Evolutionary conservation across 208 protist genomes (phyloP).

Genomic region (Wallacemonas sp.): DNA sequence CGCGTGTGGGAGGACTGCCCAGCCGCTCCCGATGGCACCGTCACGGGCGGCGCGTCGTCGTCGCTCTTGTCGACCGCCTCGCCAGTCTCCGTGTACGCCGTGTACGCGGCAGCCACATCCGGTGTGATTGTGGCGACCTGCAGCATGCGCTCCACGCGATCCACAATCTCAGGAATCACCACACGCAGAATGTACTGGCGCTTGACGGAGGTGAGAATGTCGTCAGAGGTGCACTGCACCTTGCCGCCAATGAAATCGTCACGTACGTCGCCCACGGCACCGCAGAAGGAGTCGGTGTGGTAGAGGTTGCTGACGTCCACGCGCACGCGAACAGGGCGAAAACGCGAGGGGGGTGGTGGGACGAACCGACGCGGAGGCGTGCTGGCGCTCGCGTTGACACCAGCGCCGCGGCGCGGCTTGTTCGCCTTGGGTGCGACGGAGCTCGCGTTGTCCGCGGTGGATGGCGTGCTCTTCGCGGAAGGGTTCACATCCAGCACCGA

Average conservation of each 20-base stretch:
- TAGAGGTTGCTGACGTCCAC: conserved; percentile 44
- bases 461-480: too few species aligned
- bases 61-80: neutral
- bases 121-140: conserved; percentile 16
- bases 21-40: neutral
- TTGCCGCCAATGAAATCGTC: conserved; percentile 41
- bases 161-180: conserved; percentile 28
- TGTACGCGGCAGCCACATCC: neutral
- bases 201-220: conserved; percentile 52
- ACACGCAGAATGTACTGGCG: conserved; percentile 35
- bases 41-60: neutral
- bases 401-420: too few species aligned
- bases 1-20: conserved; percentile 13
- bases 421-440: neutral
- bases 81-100: neutral
- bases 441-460: neutral
- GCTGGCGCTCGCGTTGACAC: too few species aligned
- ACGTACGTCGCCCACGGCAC: conserved; percentile 12
- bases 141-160: conserved; percentile 35
- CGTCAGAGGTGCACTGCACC: conserved; percentile 31
- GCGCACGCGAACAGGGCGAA: conserved; percentile 37
- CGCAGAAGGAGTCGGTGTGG: conserved; percentile 32
- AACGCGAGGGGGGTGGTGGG: neutral
- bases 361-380: neutral
- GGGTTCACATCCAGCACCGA: conserved; percentile 6